Evolutionary conservation across 352 stramenopile genomes (phyloP).

Genomic region (Phytophthora sp.): DNA sequence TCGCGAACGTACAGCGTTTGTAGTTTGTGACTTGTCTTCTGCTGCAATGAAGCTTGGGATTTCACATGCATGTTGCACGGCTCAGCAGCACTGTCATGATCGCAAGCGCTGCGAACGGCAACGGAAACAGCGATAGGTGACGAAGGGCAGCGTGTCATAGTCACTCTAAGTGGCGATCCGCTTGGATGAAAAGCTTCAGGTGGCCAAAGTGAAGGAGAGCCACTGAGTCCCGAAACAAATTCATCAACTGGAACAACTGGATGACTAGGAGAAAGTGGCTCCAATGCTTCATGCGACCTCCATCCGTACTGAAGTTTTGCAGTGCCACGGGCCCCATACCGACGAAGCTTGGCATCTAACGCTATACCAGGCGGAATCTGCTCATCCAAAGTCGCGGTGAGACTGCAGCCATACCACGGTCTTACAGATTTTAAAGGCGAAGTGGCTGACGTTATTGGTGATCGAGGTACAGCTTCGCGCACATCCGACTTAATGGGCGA

Average conservation of each 20-base stretch:
- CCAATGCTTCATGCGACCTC: conserved; percentile 15
- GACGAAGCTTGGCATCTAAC: conserved; percentile 55
- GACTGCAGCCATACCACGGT: conserved; percentile 49
- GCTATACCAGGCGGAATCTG: conserved; percentile 37
- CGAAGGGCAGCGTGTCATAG: conserved; percentile 51
- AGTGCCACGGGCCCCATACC: conserved; percentile 49
- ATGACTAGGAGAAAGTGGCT: conserved; percentile 6
- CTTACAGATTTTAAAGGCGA: conserved; percentile 33
- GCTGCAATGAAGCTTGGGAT: conserved; percentile 30
- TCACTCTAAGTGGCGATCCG: conserved; percentile 34
- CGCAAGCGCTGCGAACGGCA: not conserved
- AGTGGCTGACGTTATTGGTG: not conserved
- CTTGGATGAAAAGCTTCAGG: conserved; percentile 49
- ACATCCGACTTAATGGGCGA: conserved; percentile 28
- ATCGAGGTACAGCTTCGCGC: not conserved
- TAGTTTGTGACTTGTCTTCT: conserved; percentile 30
- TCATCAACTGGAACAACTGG: conserved; percentile 3
- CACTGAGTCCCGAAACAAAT: conserved; percentile 19
- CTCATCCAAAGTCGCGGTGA: conserved; percentile 38
- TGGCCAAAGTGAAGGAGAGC: conserved; percentile 62
- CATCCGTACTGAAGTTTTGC: conserved; percentile 30
- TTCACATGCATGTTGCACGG: conserved; percentile 28
- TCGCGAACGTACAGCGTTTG: conserved; percentile 44
- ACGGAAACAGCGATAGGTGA: conserved; percentile 41
- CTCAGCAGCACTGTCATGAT: conserved; percentile 30